These are phyloP conservation scores for Eimeria zaria DNA, from an alignment of 169 alveolate genomes.

Conservation along the genomic window DNA sequence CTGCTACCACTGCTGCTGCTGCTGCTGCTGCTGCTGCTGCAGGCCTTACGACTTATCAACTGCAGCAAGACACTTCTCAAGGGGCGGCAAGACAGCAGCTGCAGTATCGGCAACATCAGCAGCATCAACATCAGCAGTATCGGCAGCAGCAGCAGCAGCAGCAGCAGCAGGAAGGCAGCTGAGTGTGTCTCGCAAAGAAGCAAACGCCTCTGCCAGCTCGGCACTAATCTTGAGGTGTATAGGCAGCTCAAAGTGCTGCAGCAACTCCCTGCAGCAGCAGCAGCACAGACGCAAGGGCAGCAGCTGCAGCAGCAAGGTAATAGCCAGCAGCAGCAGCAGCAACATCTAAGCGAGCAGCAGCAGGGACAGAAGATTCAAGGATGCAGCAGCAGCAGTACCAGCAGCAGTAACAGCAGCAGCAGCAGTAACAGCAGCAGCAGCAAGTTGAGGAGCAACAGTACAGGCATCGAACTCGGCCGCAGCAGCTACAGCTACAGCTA, in stretches of 20 bases:
- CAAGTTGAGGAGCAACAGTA: too few species aligned
- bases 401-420: neutral
- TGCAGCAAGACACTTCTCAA: neutral
- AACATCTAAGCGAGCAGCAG: neutral
- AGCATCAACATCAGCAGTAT: neutral
- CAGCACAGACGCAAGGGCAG: neutral
- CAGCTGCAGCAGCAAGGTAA: constrained; percentile 8
- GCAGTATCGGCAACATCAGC: neutral
- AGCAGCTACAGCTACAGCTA: neutral
- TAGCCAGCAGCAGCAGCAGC: neutral
- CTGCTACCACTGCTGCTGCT: constrained; percentile 1
- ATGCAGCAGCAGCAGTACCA: neutral
- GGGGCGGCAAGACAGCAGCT: neutral
- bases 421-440: neutral
- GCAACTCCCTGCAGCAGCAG: constrained; percentile 41
- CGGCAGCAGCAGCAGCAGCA: neutral
- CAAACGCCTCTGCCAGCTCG: constrained; percentile 27
- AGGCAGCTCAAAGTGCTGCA: constrained; percentile 43
- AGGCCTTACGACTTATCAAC: neutral
- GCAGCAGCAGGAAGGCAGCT: constrained; percentile 27
- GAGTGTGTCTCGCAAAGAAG: constrained; percentile 28
- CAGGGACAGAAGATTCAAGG: too few species aligned
- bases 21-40: constrained; percentile 27
- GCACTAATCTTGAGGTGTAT: constrained; percentile 56
- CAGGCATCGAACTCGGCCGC: too few species aligned